Conservation (phyloP, 768 basidiomycete species). For the Suillus variegatus region DNA sequence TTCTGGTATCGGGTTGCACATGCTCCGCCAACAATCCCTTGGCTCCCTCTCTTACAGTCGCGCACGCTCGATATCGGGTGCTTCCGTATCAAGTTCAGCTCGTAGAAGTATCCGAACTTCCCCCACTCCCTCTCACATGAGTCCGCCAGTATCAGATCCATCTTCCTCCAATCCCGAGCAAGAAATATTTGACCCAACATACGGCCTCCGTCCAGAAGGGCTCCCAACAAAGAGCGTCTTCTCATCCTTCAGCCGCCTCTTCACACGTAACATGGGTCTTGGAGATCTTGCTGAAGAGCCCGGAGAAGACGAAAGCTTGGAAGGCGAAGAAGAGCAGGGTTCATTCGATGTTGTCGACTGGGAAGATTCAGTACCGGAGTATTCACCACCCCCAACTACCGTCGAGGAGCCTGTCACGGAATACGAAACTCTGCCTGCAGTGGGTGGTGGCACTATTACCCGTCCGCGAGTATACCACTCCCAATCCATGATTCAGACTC, state of each 20-base stretch:
- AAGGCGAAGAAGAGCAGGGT: constrained; percentile 37
- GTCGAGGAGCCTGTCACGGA: constrained; percentile 51
- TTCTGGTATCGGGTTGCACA: constrained; percentile 21
- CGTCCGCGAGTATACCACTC: constrained; percentile 86
- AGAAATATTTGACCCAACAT: constrained; percentile 95
- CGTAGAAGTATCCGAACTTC: constrained; percentile 24
- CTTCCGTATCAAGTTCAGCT: constrained; percentile 38
- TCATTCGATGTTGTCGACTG: constrained; percentile 73
- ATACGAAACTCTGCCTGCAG: constrained; percentile 88
- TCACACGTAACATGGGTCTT: constrained; percentile 65
- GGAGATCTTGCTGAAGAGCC: constrained; percentile 79
- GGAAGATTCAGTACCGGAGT: constrained; percentile 57
- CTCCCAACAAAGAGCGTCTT: constrained; percentile 85
- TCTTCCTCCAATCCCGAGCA: constrained; percentile 42
- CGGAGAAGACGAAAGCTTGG: constrained; percentile 44
- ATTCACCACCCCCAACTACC: constrained; percentile 47
- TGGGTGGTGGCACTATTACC: constrained; percentile 86
- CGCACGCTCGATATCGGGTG: constrained; percentile 43
- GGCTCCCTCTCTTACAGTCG: constrained; percentile 22
- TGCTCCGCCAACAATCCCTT: constrained; percentile 25
- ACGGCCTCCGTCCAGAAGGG: constrained; percentile 91
- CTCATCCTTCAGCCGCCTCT: constrained; percentile 73
- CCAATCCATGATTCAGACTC: constrained; percentile 70
- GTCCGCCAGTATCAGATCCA: constrained; percentile 25
- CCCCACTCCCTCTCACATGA: constrained; percentile 20